Conservation (phyloP, 768 basidiomycete genomes). For the Tricholoma terreum region DNA sequence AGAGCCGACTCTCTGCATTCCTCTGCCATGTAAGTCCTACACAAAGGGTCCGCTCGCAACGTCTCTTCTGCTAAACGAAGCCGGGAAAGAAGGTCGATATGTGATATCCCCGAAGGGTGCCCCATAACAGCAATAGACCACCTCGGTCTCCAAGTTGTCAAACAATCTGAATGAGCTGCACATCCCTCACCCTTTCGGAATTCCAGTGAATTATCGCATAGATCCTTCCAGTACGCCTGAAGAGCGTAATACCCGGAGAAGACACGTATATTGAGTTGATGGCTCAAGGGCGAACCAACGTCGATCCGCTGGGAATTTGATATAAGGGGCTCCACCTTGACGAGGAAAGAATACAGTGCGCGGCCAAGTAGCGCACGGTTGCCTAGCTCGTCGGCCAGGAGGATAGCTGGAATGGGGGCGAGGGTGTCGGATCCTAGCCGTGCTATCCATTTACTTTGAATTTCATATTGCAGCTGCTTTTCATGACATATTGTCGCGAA, state of each 20-base stretch:
- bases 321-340: neutral
- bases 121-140: neutral
- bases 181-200: neutral
- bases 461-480: neutral
- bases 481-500: neutral
- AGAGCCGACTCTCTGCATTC: neutral
- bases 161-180: neutral
- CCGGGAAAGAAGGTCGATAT: neutral
- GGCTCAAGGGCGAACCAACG: neutral
- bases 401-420: neutral
- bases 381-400: neutral
- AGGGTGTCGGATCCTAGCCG: neutral
- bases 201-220: neutral
- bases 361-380: neutral
- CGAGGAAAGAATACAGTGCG: neutral
- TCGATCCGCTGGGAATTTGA: slow-evolving; percentile 3
- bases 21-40: neutral
- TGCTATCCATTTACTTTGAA: neutral
- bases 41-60: neutral
- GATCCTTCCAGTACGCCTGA: neutral
- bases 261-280: neutral
- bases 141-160: neutral
- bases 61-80: neutral
- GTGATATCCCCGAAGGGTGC: neutral
- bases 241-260: slow-evolving; percentile 4